Evolutionary conservation across 1,139 yeast genomes (phyloP), one percentile per base, ranked within the genome.

Genomic region (Geotrichum cucujoidarum): DNA sequence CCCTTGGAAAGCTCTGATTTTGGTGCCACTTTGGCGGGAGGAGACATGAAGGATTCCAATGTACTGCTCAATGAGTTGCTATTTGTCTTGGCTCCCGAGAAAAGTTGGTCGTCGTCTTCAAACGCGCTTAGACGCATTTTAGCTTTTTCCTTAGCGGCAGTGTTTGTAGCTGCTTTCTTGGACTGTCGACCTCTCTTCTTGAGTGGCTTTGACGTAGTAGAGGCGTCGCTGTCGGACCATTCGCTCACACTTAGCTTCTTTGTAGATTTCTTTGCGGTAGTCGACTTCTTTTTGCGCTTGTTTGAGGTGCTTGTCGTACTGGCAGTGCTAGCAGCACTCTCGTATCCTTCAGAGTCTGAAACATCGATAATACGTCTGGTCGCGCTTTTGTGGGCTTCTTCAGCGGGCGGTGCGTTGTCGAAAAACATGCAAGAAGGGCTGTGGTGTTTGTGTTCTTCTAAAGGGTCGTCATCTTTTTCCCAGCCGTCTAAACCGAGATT

Each of bases 391-490:
- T 14, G n/a, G 8, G 30, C 10, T 14, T 39, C 27, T 10, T 27
- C 24, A 2, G 7, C 25, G n/a, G 43, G 35, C n/a, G 18, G 13
- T 4, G 4, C 33, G 21, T 37, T 16, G 33, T 24, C 21, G 49
- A 74, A 69, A 48, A 79, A 76, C 57, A 74, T 74, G 57, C 94
- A 85, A 25, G 64, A 66, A 0, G 72, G 70, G 6, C 70, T 65
- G 52, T 79, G 68, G 29, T 66, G 64, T 25, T 59, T 60, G 45
- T 67, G 70, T 51, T 65, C 70, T 29, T 41, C 55, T 2, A 75
- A 53, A 0, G 94, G 92, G 53, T 76, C 80, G 64, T 87, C 95
- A 2, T 70, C 71, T 0, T 67, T 64, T 54, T 78, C 87, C 95
- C 95, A 86, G 4, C 80, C 81, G 54, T 81, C 87, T 17, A 86